Evolutionary conservation across 2,329 filamentous ascomycete species (phyloP).

Genomic region (Exophiala sp.): DNA sequence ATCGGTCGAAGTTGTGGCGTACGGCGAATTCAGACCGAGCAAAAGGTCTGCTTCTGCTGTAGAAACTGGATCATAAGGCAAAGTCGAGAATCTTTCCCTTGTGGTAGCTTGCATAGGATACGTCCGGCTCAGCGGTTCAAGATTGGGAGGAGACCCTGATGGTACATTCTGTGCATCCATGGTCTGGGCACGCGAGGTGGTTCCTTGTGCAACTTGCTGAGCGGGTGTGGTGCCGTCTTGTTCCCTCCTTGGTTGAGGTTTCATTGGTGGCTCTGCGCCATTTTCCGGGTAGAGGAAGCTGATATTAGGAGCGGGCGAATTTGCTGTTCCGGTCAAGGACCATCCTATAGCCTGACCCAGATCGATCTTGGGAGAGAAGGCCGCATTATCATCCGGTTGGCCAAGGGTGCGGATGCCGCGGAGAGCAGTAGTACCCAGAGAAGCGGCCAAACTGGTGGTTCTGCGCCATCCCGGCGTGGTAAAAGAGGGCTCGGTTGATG

Average conservation of each 20-base stretch:
- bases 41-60: constrained; percentile 45
- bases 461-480: constrained; percentile 48
- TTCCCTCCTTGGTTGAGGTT: background rate
- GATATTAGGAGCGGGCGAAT: constrained; percentile 76
- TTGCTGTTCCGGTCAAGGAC: constrained; percentile 81
- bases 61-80: constrained; percentile 32
- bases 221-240: no score
- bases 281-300: constrained; percentile 67
- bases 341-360: constrained; percentile 64
- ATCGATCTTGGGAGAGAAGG: constrained; percentile 45
- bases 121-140: background rate
- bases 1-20: constrained; percentile 19
- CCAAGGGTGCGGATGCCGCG: constrained; percentile 8
- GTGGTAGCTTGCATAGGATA: constrained; percentile 17
- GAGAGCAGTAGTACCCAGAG: constrained; percentile 24
- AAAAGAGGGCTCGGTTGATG: constrained; percentile 46
- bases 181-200: background rate
- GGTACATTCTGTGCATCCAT: background rate
- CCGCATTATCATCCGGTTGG: constrained; percentile 31
- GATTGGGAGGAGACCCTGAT: background rate
- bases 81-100: constrained; percentile 33
- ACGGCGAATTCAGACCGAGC: constrained; percentile 47
- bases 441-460: constrained; percentile 33
- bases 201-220: background rate
- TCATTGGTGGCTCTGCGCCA: background rate